Base-by-base conservation (phyloP, 176 grass and related monocot genomes). In the Zea luxurians region DNA sequence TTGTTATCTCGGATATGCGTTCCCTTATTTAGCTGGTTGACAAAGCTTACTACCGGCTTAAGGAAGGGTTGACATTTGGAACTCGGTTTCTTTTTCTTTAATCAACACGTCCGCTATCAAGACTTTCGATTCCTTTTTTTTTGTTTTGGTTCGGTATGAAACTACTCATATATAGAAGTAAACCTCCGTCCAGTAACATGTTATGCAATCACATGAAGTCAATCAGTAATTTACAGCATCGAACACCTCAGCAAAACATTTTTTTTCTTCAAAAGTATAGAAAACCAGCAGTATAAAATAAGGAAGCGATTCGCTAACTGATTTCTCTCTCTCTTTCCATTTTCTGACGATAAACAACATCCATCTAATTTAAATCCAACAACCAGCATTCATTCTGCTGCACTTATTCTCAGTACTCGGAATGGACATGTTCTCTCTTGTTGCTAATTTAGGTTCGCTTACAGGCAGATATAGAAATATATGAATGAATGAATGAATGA, bases 61-160 rank as follows among this genome's bases (percentile, higher is more conserved):
- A 71, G 37, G 13, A 6, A 37, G 57, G 71, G 60, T 85, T 79
- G 76, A 85, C 83, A n/a, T 84, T 79, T 79, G 41, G 4, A 73
- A 11, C 37, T 6, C 1, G 1, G 10, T 59, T 57, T 72, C 4
- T 9, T 64, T 52, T 65, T 65, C 15, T 11, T 66, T 12, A 78
- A 38, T 64, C 59, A 73, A 71, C 15, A 66, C 7, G 10, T 13
- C 10, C 50, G 34, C 27, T 66, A 36, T 18, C 16, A 55, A 47
- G 9, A 21, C 36, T 63, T 57, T 10, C 12, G 35, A 43, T 20
- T 2, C 5, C 5, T 17, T 16, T 13, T 37, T 5, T 20, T 49
- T 27, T 46, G 6, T 46, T 10, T 27, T 27, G 27, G 27, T 27
- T 27, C 1, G 27, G 27, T 27, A 27, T 27, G 27, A 27, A 8